Conservation (phyloP, 2,329 filamentous ascomycete genomes). For the Microsporum canis region DNA sequence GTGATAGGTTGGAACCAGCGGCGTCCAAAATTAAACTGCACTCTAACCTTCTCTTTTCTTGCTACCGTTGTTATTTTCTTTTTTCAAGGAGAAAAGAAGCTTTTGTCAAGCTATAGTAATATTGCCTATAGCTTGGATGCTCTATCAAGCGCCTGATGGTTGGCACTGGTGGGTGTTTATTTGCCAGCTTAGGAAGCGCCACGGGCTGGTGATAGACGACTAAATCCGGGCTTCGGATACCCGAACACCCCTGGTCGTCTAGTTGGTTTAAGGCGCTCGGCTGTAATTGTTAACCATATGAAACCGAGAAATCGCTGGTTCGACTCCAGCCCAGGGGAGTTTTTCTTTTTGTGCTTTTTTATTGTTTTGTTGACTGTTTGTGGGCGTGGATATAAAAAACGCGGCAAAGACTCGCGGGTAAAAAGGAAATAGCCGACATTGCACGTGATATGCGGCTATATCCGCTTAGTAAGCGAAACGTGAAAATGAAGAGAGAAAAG, state of each 20-base stretch:
- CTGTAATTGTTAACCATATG: slow-evolving; percentile 4
- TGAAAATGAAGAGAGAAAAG: background rate
- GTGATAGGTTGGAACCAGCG: background rate
- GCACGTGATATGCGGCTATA: background rate
- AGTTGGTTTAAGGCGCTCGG: slow-evolving; percentile 7
- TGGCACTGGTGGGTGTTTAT: background rate
- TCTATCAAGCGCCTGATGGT: background rate
- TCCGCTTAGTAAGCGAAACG: background rate
- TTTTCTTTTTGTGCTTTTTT: slow-evolving; percentile 6
- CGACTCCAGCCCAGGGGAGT: slow-evolving; percentile 11
- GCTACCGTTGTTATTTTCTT: background rate
- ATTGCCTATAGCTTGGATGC: background rate
- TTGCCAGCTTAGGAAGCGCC: background rate
- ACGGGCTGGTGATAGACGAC: background rate
- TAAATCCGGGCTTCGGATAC: background rate
- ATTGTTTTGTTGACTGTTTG: background rate
- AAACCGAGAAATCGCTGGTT: slow-evolving; percentile 7
- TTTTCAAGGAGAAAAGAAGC: background rate
- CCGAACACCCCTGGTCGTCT: slow-evolving; percentile 5
- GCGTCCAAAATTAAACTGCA: background rate
- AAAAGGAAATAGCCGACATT: background rate
- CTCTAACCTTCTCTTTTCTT: background rate
- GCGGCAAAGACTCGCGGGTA: background rate
- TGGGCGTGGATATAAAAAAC: background rate
- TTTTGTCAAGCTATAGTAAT: background rate